phyloP scores from a whole-genome alignment of 2,329 filamentous ascomycete genomes.

The Coleophoma cylindrospora region DNA sequence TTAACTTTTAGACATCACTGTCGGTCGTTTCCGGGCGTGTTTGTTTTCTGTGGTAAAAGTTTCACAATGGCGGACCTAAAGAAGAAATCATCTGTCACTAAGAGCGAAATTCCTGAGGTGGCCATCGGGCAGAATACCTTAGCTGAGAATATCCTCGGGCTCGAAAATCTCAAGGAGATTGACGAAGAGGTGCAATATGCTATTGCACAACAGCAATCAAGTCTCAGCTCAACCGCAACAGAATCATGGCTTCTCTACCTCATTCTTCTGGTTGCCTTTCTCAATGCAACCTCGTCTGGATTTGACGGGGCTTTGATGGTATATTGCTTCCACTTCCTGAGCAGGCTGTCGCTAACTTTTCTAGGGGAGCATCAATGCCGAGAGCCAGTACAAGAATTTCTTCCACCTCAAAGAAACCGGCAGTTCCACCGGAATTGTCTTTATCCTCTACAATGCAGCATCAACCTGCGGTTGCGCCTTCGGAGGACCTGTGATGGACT shows the following conservation, averaged over 20 bases:
- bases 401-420: slow-evolving; percentile 12
- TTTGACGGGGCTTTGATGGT: slow-evolving; percentile 45
- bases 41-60: neutral
- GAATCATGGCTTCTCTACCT: slow-evolving; percentile 6
- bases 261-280: slow-evolving; percentile 10
- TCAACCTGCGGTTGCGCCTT: slow-evolving; percentile 9
- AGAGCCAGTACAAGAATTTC: slow-evolving; percentile 31
- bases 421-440: slow-evolving; percentile 13
- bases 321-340: slow-evolving; percentile 9
- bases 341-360: too few species aligned
- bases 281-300: slow-evolving; percentile 29
- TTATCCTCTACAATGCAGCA: slow-evolving; percentile 13
- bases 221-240: slow-evolving; percentile 7
- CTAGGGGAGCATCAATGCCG: slow-evolving; percentile 33
- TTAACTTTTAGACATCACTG: neutral
- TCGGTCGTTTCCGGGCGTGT: neutral
- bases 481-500: slow-evolving; percentile 12
- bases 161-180: slow-evolving; percentile 7
- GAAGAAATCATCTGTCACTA: slow-evolving; percentile 1
- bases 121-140: neutral
- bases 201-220: slow-evolving; percentile 7
- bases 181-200: slow-evolving; percentile 10
- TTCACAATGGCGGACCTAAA: neutral
- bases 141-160: slow-evolving; percentile 1
- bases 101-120: neutral